A percentile compares a stretch with the other conserved stretches of the same genome.
These are phyloP conservation scores for Phytopythium sindhum DNA, from an alignment of 352 stramenopile genomes.

Conservation along the genomic window DNA sequence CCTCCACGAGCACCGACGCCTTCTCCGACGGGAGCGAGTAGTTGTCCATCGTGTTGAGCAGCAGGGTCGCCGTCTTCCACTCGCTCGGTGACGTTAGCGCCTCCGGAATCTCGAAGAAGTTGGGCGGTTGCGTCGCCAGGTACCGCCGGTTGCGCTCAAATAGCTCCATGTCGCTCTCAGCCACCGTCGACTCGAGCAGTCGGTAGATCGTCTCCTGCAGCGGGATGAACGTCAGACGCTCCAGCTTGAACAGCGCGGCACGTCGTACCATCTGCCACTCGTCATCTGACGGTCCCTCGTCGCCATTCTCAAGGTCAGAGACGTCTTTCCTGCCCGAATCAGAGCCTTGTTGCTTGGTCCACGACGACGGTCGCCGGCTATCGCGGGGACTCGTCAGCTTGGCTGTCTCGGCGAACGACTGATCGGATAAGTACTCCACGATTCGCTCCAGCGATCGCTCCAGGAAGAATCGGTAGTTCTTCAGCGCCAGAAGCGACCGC, in stretches of 20 bases:
- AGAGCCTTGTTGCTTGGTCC: background rate
- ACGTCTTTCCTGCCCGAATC: background rate
- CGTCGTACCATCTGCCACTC: constrained; percentile 52
- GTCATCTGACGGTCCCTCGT: constrained; percentile 17
- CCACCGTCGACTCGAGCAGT: constrained; percentile 35
- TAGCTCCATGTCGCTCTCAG: constrained; percentile 33
- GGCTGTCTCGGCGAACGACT: constrained; percentile 11
- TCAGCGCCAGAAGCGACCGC: constrained; percentile 52
- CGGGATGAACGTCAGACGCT: constrained; percentile 62
- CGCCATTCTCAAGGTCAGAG: background rate
- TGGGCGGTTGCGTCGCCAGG: constrained; percentile 39
- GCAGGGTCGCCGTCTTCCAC: constrained; percentile 41
- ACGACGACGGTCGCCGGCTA: background rate
- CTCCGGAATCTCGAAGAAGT: constrained; percentile 58
- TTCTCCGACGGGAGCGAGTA: constrained; percentile 73
- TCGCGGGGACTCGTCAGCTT: constrained; percentile 17
- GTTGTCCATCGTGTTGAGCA: constrained; percentile 68
- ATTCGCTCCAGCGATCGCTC: constrained; percentile 54
- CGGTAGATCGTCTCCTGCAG: constrained; percentile 69
- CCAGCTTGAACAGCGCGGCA: constrained; percentile 55
- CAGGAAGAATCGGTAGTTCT: constrained; percentile 75
- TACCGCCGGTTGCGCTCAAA: constrained; percentile 55
- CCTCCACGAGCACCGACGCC: constrained; percentile 54
- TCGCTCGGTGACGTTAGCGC: constrained; percentile 48
- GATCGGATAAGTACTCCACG: constrained; percentile 35